These are phyloP conservation scores for Solanum tacnaense DNA, from an alignment of 257 asterid species.

Conservation along the genomic window DNA sequence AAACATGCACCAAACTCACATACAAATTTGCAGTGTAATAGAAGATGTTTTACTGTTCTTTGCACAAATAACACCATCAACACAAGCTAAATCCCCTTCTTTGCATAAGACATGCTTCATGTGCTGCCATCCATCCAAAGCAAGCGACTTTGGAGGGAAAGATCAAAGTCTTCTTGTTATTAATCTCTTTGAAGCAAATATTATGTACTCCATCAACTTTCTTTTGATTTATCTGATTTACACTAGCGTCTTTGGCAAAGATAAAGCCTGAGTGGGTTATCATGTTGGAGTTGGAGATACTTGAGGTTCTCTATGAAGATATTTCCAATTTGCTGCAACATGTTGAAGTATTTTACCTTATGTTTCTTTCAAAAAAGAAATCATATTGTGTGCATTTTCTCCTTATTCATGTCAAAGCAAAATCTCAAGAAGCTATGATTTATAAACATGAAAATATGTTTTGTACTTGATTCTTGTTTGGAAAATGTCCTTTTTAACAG, in stretches of 20 bases:
- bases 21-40: neutral
- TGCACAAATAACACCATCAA: neutral
- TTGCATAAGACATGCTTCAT: neutral
- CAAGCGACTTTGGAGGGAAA: neutral
- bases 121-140: neutral
- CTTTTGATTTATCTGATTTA: neutral
- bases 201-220: neutral
- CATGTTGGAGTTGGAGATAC: neutral
- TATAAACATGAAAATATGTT: neutral
- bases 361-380: neutral
- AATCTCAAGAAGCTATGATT: neutral
- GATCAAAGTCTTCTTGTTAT: neutral
- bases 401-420: neutral
- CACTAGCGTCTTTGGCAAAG: neutral
- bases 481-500: slow-evolving; percentile 26
- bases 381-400: neutral
- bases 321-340: neutral
- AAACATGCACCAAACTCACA: neutral
- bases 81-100: neutral
- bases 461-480: neutral
- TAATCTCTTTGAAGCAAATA: neutral
- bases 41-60: neutral
- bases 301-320: neutral
- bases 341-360: neutral
- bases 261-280: neutral